Percentiles rank a stretch among this genome's conserved stretches.
Conservation (phyloP, 768 basidiomycete species). For the Saitozyma sp. region DNA sequence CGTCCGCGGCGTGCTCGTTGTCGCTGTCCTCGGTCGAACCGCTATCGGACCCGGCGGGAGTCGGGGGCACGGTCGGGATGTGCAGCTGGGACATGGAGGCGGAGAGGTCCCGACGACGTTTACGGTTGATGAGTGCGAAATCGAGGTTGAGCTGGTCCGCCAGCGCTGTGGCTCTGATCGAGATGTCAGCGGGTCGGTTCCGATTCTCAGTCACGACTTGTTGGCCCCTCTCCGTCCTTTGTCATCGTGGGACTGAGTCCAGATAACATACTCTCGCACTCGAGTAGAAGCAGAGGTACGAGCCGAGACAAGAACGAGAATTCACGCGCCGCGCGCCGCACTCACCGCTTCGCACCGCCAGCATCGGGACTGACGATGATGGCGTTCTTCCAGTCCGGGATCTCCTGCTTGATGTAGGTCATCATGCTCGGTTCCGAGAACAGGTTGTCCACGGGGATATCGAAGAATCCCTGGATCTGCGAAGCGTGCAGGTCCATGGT, state of each 20-base stretch:
- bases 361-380: slow-evolving; percentile 98
- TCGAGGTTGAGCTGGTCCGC: slow-evolving; percentile 94
- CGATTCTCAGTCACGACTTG: not conserved
- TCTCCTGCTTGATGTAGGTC: slow-evolving; percentile 89
- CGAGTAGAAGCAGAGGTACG: not conserved
- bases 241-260: not conserved
- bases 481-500: slow-evolving; percentile 99
- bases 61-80: slow-evolving; percentile 41
- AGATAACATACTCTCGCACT: not conserved
- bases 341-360: slow-evolving; percentile 92
- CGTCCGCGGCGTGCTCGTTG: slow-evolving; percentile 34
- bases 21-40: slow-evolving; percentile 24
- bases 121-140: slow-evolving; percentile 98
- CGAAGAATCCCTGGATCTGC: slow-evolving; percentile 99
- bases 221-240: too few species aligned
- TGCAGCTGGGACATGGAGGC: slow-evolving; percentile 17
- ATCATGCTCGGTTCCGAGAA: slow-evolving; percentile 95
- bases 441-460: slow-evolving; percentile 99
- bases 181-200: not conserved
- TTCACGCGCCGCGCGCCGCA: not conserved
- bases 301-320: too few species aligned
- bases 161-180: slow-evolving; percentile 84
- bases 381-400: slow-evolving; percentile 72
- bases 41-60: slow-evolving; percentile 38
- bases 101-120: slow-evolving; percentile 67